Percentiles rank a stretch among this genome's conserved stretches.
Conservation (phyloP, 176 grass and related monocot species). For the Oryza officinalis region DNA sequence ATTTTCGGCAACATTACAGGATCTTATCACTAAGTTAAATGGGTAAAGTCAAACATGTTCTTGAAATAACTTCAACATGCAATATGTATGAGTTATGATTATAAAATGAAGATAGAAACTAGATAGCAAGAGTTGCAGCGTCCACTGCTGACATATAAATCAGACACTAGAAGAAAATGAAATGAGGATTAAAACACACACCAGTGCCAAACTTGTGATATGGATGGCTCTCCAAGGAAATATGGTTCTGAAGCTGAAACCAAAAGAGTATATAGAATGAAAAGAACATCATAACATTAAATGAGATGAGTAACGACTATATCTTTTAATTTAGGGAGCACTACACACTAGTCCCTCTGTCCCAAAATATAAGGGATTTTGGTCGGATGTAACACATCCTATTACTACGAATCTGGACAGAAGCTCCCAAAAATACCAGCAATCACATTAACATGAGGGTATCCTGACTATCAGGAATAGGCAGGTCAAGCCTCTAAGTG, state of each 20-base stretch:
- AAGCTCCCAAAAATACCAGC: too few species aligned
- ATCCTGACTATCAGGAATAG: not conserved
- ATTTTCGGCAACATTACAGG: not conserved
- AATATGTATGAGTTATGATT: slow-evolving; percentile 10
- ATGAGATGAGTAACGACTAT: slow-evolving; percentile 6
- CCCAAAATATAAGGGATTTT: too few species aligned
- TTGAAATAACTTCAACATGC: not conserved
- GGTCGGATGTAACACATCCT: too few species aligned
- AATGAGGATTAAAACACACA: slow-evolving; percentile 46
- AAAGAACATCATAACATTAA: slow-evolving; percentile 16
- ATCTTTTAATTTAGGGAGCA: not conserved
- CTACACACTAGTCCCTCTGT: too few species aligned
- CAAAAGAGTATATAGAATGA: slow-evolving; percentile 31
- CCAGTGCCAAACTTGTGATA: slow-evolving; percentile 98
- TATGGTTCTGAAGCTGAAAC: slow-evolving; percentile 94
- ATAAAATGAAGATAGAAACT: slow-evolving; percentile 22
- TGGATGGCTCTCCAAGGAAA: slow-evolving; percentile 78
- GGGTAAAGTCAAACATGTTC: slow-evolving; percentile 2
- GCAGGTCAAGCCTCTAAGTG: slow-evolving; percentile 1
- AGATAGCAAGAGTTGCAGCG: slow-evolving; percentile 11
- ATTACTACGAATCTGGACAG: too few species aligned
- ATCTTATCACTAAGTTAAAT: not conserved
- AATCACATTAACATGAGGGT: not conserved
- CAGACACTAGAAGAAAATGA: slow-evolving; percentile 1
- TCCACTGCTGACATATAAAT: slow-evolving; percentile 12